phyloP scores from a whole-genome alignment of 2,329 filamentous ascomycete genomes.

The Cercospora sojina region DNA sequence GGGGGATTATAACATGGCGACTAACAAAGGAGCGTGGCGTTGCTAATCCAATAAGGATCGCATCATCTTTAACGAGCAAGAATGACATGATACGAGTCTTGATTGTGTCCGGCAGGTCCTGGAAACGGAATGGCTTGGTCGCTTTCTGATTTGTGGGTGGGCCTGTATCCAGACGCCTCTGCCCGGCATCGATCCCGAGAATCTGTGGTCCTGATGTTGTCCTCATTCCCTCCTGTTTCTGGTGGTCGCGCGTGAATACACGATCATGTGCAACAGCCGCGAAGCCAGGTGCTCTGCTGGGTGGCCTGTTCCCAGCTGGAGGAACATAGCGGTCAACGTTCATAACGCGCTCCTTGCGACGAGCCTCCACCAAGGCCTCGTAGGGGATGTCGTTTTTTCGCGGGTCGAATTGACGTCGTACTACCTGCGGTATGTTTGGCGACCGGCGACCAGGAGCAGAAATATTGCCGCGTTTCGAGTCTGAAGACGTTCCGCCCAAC shows the following conservation, averaged over 20 bases:
- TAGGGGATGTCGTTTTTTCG: not conserved
- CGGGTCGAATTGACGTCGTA: not conserved
- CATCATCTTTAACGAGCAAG: not conserved
- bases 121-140: not conserved
- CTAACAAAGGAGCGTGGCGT: not conserved
- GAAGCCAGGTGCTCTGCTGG: not conserved
- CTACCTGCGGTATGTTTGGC: not conserved
- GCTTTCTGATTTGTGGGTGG: not conserved
- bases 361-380: not conserved
- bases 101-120: not conserved
- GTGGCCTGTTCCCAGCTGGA: not conserved
- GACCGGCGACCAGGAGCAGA: not conserved
- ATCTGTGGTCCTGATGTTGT: not conserved
- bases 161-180: not conserved
- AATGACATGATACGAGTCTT: not conserved
- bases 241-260: not conserved
- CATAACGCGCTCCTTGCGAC: not conserved
- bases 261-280: not conserved
- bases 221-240: not conserved
- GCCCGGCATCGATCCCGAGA: not conserved
- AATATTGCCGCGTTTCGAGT: not conserved
- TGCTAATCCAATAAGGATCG: not conserved
- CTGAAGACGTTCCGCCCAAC: not conserved
- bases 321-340: not conserved
- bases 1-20: not conserved